These are phyloP conservation scores for Senna tora DNA, from an alignment of 306 rosid species.

Conservation along the genomic window DNA sequence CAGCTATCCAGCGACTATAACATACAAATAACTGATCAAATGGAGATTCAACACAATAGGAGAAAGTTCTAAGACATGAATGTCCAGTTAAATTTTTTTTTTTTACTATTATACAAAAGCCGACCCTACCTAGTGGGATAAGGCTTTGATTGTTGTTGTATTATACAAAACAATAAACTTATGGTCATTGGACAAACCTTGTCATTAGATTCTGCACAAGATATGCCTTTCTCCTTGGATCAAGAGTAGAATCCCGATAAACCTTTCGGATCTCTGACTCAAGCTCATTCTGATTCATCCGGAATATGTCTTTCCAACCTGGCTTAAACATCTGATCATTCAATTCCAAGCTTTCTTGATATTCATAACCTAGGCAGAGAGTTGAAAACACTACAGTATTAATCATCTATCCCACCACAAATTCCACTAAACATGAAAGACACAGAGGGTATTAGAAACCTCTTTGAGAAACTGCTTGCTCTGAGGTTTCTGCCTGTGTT, in stretches of 20 bases:
- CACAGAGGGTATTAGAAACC: slow-evolving; percentile 50
- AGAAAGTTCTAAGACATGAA: slow-evolving; percentile 30
- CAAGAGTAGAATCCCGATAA: slow-evolving; percentile 89
- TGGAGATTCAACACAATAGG: slow-evolving; percentile 34
- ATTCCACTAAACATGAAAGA: slow-evolving; percentile 30
- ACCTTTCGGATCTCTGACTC: slow-evolving; percentile 98
- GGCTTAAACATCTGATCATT: slow-evolving; percentile 98
- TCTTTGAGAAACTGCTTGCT: slow-evolving; percentile 57
- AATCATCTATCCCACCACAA: slow-evolving; percentile 26
- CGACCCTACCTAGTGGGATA: too few relatives aligned
- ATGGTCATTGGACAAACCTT: slow-evolving; percentile 58
- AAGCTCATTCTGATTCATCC: slow-evolving; percentile 97
- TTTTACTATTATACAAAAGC: too few relatives aligned
- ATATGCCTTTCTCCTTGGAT: slow-evolving; percentile 97
- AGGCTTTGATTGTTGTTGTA: too few relatives aligned
- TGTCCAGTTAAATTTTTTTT: slow-evolving; percentile 24
- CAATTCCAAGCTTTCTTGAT: slow-evolving; percentile 83
- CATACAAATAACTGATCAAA: slow-evolving; percentile 36
- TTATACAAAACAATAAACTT: slow-evolving; percentile 29
- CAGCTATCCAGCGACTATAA: slow-evolving; percentile 95
- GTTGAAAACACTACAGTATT: slow-evolving; percentile 28
- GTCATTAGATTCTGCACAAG: slow-evolving; percentile 99
- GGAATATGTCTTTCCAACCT: slow-evolving; percentile 99
- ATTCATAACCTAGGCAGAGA: slow-evolving; percentile 61
- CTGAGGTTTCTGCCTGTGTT: slow-evolving; percentile 56